phyloP scores from a whole-genome alignment of 768 basidiomycete genomes.

The Lactarius psammicola region DNA sequence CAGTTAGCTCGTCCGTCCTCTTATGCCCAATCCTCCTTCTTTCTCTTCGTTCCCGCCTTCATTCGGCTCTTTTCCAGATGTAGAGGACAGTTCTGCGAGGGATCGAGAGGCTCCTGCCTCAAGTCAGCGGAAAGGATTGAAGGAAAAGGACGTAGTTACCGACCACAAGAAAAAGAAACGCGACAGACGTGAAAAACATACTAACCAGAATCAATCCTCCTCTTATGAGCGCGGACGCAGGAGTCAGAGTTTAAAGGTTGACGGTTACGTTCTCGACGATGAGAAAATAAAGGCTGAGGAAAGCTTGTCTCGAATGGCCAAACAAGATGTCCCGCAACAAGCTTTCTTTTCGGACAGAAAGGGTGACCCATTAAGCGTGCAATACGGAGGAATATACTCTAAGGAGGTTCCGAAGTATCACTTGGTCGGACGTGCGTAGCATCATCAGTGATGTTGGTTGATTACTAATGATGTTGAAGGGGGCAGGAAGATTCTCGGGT shows the following conservation, averaged over 20 bases:
- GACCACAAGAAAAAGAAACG: conserved; percentile 33
- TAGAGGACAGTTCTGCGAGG: conserved; percentile 46
- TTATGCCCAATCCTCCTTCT: conserved; percentile 51
- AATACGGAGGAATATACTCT: conserved; percentile 25
- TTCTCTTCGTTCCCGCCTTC: conserved; percentile 64
- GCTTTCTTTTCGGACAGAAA: conserved; percentile 57
- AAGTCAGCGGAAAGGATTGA: conserved; percentile 27
- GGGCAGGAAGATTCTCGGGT: conserved; percentile 28
- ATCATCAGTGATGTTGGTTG: not conserved
- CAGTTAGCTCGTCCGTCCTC: conserved; percentile 7
- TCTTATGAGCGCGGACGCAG: conserved; percentile 33
- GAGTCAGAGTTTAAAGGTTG: conserved; percentile 8
- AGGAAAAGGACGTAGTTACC: conserved; percentile 32
- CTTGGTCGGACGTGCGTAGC: conserved; percentile 24
- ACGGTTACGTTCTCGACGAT: conserved; percentile 32
- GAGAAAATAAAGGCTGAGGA: conserved; percentile 38
- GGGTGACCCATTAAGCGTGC: conserved; percentile 27
- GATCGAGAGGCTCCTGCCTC: conserved; percentile 26
- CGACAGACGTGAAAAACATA: conserved; percentile 19
- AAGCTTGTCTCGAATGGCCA: conserved; percentile 34
- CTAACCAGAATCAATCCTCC: conserved; percentile 10
- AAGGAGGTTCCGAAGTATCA: conserved; percentile 28
- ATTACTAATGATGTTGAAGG: conserved; percentile 26
- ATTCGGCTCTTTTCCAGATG: conserved; percentile 68
- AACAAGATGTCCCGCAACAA: conserved; percentile 34